Percentiles rank a stretch among this genome's conserved stretches.
Conservation (phyloP, 805 yeast genomes). For the Yamadazyma sp. region DNA sequence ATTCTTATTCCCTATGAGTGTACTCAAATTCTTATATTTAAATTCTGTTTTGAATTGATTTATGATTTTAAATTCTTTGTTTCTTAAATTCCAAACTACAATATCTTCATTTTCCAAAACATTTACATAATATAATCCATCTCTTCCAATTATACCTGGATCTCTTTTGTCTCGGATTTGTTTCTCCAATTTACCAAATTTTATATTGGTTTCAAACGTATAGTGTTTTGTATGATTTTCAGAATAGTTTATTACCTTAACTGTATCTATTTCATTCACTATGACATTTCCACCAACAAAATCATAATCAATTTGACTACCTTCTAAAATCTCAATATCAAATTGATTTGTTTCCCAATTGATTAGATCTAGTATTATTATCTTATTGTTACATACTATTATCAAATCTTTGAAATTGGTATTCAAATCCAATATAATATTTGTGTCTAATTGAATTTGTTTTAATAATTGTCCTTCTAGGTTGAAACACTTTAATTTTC, state of each 20-base stretch:
- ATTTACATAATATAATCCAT: constrained; percentile 38
- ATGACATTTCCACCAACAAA: constrained; percentile 29
- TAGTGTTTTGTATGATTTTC: constrained; percentile 1
- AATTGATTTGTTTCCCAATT: neutral
- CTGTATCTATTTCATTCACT: constrained; percentile 15
- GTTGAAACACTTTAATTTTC: constrained; percentile 25
- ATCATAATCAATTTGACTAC: constrained; percentile 22
- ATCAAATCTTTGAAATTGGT: constrained; percentile 1
- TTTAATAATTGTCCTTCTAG: constrained; percentile 5
- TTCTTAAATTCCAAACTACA: constrained; percentile 42
- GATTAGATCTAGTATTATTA: constrained; percentile 19
- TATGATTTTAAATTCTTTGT: constrained; percentile 16
- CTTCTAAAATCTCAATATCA: too few relatives aligned
- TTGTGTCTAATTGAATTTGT: neutral
- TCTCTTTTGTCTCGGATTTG: constrained; percentile 15
- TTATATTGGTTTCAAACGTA: constrained; percentile 7
- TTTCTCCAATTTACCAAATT: constrained; percentile 12
- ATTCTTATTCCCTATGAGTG: constrained; percentile 7
- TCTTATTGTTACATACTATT: neutral
- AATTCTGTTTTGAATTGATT: constrained; percentile 20
- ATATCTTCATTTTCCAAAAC: constrained; percentile 40
- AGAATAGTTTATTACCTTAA: constrained; percentile 23
- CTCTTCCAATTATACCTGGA: constrained; percentile 31
- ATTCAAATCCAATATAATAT: constrained; percentile 7
- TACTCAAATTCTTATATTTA: constrained; percentile 17